phyloP scores from a whole-genome alignment of 192 early-diverging fungal species.

The Coemansia sp. region DNA sequence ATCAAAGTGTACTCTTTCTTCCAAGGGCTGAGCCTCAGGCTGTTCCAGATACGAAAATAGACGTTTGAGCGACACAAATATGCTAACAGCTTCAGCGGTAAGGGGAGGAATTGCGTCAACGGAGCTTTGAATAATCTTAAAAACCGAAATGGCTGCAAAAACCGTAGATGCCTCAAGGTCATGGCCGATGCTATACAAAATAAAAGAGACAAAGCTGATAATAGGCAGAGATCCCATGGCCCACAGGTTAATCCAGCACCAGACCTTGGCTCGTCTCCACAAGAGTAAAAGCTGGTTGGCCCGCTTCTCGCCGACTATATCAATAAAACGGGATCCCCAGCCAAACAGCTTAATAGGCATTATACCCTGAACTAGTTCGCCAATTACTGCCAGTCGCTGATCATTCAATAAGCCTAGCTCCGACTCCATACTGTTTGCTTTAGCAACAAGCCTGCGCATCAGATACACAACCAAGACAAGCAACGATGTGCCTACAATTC shows the following conservation, averaged over 20 bases:
- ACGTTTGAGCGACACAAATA: slow-evolving; percentile 60
- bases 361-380: slow-evolving; percentile 82
- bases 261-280: slow-evolving; percentile 39
- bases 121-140: slow-evolving; percentile 64
- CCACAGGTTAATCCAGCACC: slow-evolving; percentile 59
- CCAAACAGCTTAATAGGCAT: slow-evolving; percentile 87
- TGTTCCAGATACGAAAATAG: slow-evolving; percentile 73
- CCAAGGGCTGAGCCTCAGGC: no score
- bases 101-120: slow-evolving; percentile 58
- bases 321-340: slow-evolving; percentile 74
- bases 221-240: slow-evolving; percentile 58
- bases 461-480: slow-evolving; percentile 59
- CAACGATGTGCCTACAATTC: slow-evolving; percentile 68
- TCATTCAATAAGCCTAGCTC: slow-evolving; percentile 60
- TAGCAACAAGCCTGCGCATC: slow-evolving; percentile 48
- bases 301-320: slow-evolving; percentile 63
- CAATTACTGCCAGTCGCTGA: slow-evolving; percentile 69
- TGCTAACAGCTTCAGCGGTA: slow-evolving; percentile 56
- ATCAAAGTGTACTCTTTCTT: slow-evolving; percentile 2
- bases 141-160: slow-evolving; percentile 73
- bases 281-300: slow-evolving; percentile 57
- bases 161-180: slow-evolving; percentile 57
- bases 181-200: slow-evolving; percentile 58
- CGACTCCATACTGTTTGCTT: slow-evolving; percentile 55
- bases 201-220: slow-evolving; percentile 59